Conservation (phyloP, 2,329 filamentous ascomycete species). For the Nemania sp. region DNA sequence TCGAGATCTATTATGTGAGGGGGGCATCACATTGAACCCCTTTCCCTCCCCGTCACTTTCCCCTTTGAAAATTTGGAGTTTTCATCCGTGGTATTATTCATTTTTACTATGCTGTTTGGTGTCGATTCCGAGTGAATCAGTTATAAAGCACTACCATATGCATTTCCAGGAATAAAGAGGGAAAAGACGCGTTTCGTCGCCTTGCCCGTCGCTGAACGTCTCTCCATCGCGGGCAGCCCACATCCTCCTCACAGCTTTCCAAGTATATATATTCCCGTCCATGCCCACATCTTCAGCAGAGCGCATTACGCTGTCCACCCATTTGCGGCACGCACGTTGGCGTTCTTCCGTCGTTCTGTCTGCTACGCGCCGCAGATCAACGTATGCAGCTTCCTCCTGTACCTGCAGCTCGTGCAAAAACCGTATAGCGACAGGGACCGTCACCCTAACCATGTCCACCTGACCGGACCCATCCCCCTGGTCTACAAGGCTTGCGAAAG, state of each 20-base stretch:
- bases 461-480: constrained; percentile 24
- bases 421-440: constrained; percentile 28
- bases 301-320: constrained; percentile 27
- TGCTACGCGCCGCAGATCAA: constrained; percentile 25
- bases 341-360: constrained; percentile 27
- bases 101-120: too few species aligned
- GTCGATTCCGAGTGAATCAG: too few species aligned
- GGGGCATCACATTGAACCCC: too few species aligned
- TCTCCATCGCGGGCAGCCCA: constrained; percentile 27
- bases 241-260: constrained; percentile 27
- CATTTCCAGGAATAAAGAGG: constrained; percentile 24
- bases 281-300: constrained; percentile 26
- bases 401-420: constrained; percentile 28
- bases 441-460: constrained; percentile 26
- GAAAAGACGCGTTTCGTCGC: constrained; percentile 27
- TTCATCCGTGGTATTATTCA: too few species aligned
- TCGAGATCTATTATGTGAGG: too few species aligned
- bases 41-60: too few species aligned
- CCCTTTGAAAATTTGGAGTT: too few species aligned
- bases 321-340: constrained; percentile 26
- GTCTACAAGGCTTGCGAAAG: constrained; percentile 28
- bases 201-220: constrained; percentile 26
- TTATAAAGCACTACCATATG: constrained; percentile 27
- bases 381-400: constrained; percentile 26
- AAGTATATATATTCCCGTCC: constrained; percentile 26